These are phyloP conservation scores for Malassezia cuniculi DNA, from an alignment of 1,284 basidiomycete species.

Conservation along the genomic window DNA sequence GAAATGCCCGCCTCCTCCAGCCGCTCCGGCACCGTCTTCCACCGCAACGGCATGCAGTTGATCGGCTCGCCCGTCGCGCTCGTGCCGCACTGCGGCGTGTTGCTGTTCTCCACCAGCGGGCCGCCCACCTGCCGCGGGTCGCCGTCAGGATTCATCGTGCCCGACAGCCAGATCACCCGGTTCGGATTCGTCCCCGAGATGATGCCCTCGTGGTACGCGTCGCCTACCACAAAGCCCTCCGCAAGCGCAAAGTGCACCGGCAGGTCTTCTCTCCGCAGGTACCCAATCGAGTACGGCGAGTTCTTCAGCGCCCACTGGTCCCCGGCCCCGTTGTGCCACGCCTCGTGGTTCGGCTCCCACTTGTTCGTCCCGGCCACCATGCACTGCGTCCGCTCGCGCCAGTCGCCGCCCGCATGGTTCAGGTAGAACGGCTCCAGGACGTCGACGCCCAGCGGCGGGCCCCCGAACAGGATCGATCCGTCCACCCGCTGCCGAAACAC, in stretches of 20 bases:
- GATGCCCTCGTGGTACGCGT: constrained; percentile 25
- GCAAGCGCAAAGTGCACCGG: constrained; percentile 28
- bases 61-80: constrained; percentile 6
- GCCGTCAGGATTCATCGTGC: constrained; percentile 7
- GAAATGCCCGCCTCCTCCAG: constrained; percentile 17
- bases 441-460: constrained; percentile 11
- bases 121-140: constrained; percentile 4
- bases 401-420: constrained; percentile 23
- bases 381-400: constrained; percentile 21
- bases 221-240: constrained; percentile 20
- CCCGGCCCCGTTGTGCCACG: constrained; percentile 19
- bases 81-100: constrained; percentile 9
- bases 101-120: constrained; percentile 12
- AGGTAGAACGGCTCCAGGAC: constrained; percentile 22
- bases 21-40: constrained; percentile 25
- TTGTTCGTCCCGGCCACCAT: constrained; percentile 22
- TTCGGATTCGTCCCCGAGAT: constrained; percentile 20
- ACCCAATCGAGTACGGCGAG: constrained; percentile 23
- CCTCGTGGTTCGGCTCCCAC: constrained; percentile 19
- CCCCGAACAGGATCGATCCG: too few relatives aligned
- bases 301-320: constrained; percentile 23
- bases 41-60: constrained; percentile 17
- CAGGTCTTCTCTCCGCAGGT: constrained; percentile 19
- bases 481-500: constrained; percentile 22
- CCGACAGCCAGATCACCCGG: constrained; percentile 18